Evolutionary conservation across 257 asterid species (phyloP), one percentile per base, ranked within the genome.

Genomic region (Anisodus acutangulus): DNA sequence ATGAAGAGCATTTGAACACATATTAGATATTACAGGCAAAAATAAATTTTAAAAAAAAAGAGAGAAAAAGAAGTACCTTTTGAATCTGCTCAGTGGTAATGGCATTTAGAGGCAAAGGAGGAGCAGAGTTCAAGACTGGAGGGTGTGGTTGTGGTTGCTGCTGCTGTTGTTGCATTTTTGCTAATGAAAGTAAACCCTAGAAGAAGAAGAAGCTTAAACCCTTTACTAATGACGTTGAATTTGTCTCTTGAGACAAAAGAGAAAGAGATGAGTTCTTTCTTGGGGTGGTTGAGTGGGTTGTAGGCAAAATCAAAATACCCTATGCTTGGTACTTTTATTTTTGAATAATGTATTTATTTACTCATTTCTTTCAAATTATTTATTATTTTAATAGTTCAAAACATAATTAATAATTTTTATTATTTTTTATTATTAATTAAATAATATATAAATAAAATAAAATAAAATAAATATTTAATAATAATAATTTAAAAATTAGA

Each of bases 21-120:
- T 0, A 6, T 37, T 80, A 80, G 12, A 55, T 55, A 53, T 59
- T 35, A 49, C 68, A 78, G 31, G 64, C 8, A 70, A 13, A 45
- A 10, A 35, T 9, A 49, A 3, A 51, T 31, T 31, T 22, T 22
- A 31, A 11, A 26, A 49, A 16, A 3, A 9, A 0, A 3, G 8
- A 43, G 2, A 12, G 35, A 43, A 41, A 43, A 59, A 68, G 74
- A 59, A 22, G 74, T 84, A 95, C 99, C 97, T 94, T 95, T 87
- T 95, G 99, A 94, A 95, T 94, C 97, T 94, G 98, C 87, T 95
- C 99, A 54, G 98, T 94, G 86, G 98, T 90, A 88, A 95, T 90
- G 90, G 92, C 93, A 68, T 87, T 89, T 72, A 93, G 92, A 69
- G 95, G 91, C 83, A 90, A 72, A 10, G 95, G 83, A 35, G 91